These are phyloP conservation scores for Hypholoma sublateritium DNA, from an alignment of 768 basidiomycete species.

Conservation along the genomic window DNA sequence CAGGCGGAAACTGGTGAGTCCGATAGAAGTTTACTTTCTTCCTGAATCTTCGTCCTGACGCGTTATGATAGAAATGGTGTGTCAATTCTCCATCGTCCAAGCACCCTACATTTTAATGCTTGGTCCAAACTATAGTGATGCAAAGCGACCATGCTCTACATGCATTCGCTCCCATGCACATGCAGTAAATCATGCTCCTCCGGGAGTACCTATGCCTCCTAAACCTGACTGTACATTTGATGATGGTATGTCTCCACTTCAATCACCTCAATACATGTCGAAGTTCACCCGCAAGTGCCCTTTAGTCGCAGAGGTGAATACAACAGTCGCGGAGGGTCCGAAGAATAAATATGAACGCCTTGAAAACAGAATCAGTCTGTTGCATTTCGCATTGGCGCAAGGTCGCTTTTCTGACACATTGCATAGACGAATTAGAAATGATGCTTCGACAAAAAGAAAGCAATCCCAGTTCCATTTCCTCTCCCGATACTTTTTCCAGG, in stretches of 20 bases:
- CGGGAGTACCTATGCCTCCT: slow-evolving; percentile 52
- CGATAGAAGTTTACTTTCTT: background rate
- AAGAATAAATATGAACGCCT: slow-evolving; percentile 63
- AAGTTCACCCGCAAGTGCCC: background rate
- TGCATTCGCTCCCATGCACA: slow-evolving; percentile 76
- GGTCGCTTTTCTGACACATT: background rate
- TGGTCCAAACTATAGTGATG: slow-evolving; percentile 48
- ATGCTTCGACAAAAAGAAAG: slow-evolving; percentile 60
- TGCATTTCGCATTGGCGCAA: background rate
- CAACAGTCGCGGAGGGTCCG: slow-evolving; percentile 44
- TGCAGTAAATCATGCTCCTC: slow-evolving; percentile 58
- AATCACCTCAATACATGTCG: background rate
- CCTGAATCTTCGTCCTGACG: slow-evolving; percentile 6
- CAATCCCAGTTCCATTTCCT: slow-evolving; percentile 10
- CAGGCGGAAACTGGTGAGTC: slow-evolving; percentile 65
- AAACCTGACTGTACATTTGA: slow-evolving; percentile 77
- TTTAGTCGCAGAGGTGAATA: slow-evolving; percentile 41
- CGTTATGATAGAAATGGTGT: slow-evolving; percentile 59
- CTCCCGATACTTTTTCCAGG: slow-evolving; percentile 1
- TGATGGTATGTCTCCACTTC: slow-evolving; percentile 42
- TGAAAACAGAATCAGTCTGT: slow-evolving; percentile 68
- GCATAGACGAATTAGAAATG: slow-evolving; percentile 64
- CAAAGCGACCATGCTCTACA: slow-evolving; percentile 75
- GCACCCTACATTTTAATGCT: background rate
- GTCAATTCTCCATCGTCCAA: background rate